These are phyloP conservation scores for Pleurotus eryngii DNA, from an alignment of 768 basidiomycete species.

Conservation along the genomic window DNA sequence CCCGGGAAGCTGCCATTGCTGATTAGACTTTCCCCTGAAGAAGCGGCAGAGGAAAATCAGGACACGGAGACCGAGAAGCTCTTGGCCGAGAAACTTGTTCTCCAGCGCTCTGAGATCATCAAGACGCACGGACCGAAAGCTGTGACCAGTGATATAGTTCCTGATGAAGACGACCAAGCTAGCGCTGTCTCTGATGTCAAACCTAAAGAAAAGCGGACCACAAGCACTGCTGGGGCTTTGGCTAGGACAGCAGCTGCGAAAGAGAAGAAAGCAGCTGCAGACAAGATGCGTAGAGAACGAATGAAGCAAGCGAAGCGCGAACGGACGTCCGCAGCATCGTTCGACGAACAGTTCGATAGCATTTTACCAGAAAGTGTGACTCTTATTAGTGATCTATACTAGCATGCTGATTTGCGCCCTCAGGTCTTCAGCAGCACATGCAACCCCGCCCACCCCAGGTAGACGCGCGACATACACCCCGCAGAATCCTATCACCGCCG, in stretches of 20 bases:
- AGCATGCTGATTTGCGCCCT: not conserved
- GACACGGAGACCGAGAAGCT: conserved; percentile 41
- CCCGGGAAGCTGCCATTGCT: conserved; percentile 35
- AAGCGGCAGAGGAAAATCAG: conserved; percentile 40
- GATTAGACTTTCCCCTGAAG: conserved; percentile 35
- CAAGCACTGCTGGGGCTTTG: conserved; percentile 17
- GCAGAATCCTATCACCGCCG: not conserved
- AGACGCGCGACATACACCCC: not conserved
- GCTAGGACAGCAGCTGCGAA: conserved; percentile 19
- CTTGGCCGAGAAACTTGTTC: conserved; percentile 34
- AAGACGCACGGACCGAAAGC: conserved; percentile 28
- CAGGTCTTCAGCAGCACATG: conserved; percentile 1
- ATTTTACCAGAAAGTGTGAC: conserved; percentile 5
- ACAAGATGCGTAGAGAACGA: conserved; percentile 17
- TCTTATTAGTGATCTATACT: not conserved
- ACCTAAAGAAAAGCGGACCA: conserved; percentile 21
- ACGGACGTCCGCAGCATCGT: conserved; percentile 6
- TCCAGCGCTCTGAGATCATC: conserved; percentile 37
- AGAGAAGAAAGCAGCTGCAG: conserved; percentile 24
- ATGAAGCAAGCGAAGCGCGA: conserved; percentile 20
- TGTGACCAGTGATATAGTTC: conserved; percentile 5
- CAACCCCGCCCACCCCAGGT: not conserved
- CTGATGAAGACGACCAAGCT: conserved; percentile 5
- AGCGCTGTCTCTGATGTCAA: conserved; percentile 13
- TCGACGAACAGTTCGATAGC: conserved; percentile 7